phyloP scores from a whole-genome alignment of 805 yeast genomes.

The Ogataea haglerorum region DNA sequence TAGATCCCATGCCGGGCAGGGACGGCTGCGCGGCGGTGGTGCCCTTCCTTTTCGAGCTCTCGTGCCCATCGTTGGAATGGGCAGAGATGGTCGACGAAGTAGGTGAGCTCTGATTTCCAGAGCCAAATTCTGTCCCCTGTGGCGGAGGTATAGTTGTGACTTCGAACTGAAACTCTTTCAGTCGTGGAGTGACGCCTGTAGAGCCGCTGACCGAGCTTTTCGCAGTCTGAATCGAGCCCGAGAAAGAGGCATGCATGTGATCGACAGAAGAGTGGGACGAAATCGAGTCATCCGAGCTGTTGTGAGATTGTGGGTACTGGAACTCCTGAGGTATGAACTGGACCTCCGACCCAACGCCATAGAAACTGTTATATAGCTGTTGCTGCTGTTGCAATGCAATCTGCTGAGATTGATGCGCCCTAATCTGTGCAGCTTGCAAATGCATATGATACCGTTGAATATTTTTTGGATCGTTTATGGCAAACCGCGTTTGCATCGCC shows the following conservation, averaged over 20 bases:
- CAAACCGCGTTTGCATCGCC: conserved; percentile 22
- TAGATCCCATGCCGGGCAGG: conserved; percentile 8
- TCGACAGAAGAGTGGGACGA: conserved; percentile 6
- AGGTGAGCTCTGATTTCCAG: conserved; percentile 9
- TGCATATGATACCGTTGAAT: conserved; percentile 19
- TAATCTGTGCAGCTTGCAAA: conserved; percentile 22
- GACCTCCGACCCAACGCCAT: neutral
- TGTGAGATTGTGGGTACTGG: conserved; percentile 2
- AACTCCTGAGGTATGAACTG: neutral
- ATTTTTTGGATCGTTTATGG: conserved; percentile 11
- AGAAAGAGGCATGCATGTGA: neutral
- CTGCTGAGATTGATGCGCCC: conserved; percentile 21
- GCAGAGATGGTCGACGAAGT: conserved; percentile 23
- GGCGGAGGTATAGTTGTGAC: conserved; percentile 14
- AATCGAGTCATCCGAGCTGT: conserved; percentile 13
- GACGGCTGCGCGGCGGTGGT: neutral
- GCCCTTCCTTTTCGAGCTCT: neutral
- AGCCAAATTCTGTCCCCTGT: conserved; percentile 1
- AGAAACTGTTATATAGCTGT: conserved; percentile 5
- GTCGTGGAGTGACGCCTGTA: conserved; percentile 17
- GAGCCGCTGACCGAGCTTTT: neutral
- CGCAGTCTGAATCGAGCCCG: neutral
- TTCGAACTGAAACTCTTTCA: conserved; percentile 20
- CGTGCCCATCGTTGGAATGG: conserved; percentile 13
- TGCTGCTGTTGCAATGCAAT: conserved; percentile 19